phyloP scores from a whole-genome alignment of 2,329 filamentous ascomycete species.

The Polychaeton citri region DNA sequence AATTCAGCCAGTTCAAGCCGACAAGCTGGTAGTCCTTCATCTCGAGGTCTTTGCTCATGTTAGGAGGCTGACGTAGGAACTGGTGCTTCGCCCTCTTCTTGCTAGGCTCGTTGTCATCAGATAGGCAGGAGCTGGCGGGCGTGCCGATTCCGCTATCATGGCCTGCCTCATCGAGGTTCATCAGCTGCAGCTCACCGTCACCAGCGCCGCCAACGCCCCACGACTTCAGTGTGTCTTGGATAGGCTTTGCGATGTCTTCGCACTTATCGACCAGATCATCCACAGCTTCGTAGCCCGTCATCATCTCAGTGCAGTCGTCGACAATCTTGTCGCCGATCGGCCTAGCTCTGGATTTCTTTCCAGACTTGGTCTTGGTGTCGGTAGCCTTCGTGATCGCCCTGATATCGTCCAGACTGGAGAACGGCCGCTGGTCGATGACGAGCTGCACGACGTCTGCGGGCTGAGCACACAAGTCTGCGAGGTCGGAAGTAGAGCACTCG shows the following conservation, averaged over 20 bases:
- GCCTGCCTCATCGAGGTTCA: slow-evolving; percentile 37
- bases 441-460: slow-evolving; percentile 55
- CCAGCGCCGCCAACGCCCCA: slow-evolving; percentile 54
- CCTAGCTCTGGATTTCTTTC: slow-evolving; percentile 32
- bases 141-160: slow-evolving; percentile 59
- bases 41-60: slow-evolving; percentile 61
- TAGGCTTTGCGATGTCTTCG: slow-evolving; percentile 55
- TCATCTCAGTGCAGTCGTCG: slow-evolving; percentile 58
- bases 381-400: slow-evolving; percentile 44
- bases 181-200: slow-evolving; percentile 49
- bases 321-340: slow-evolving; percentile 54
- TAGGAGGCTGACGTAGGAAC: slow-evolving; percentile 52
- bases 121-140: slow-evolving; percentile 29
- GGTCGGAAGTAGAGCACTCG: slow-evolving; percentile 56
- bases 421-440: slow-evolving; percentile 64
- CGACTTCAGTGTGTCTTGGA: slow-evolving; percentile 49
- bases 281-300: slow-evolving; percentile 66
- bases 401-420: slow-evolving; percentile 51
- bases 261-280: slow-evolving; percentile 70
- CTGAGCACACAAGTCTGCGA: slow-evolving; percentile 69
- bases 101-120: slow-evolving; percentile 24
- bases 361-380: slow-evolving; percentile 34
- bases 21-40: slow-evolving; percentile 93
- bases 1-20: slow-evolving; percentile 83
- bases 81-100: slow-evolving; percentile 36